Evolutionary conservation across 257 asterid genomes (phyloP).

Genomic region (Nicotiana tomentosiformis): DNA sequence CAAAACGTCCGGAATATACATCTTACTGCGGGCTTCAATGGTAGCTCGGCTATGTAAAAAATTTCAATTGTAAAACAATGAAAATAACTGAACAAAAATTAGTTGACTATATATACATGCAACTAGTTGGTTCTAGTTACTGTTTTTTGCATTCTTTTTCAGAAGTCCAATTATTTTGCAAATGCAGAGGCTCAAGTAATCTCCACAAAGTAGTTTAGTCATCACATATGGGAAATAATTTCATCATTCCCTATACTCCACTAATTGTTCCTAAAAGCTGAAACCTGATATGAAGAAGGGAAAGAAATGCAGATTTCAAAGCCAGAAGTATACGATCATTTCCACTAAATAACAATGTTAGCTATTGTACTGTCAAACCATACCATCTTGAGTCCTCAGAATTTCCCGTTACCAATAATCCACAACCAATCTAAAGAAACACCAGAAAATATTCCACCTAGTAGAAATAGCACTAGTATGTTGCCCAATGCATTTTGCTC

Average conservation of each 20-base stretch:
- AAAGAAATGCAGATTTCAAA: neutral
- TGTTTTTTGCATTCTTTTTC: too few species aligned
- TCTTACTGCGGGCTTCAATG: too few species aligned
- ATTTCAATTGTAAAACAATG: too few species aligned
- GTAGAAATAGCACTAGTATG: slow-evolving; percentile 60
- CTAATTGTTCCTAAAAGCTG: neutral
- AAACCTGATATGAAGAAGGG: neutral
- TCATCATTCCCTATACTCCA: neutral
- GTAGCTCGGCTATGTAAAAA: too few species aligned
- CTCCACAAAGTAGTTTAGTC: neutral
- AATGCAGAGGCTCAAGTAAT: too few species aligned
- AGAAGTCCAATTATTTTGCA: too few species aligned
- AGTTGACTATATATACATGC: too few species aligned
- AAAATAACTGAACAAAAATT: too few species aligned
- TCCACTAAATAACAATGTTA: neutral
- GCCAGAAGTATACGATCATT: neutral
- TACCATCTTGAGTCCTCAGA: slow-evolving; percentile 20
- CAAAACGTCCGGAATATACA: too few species aligned
- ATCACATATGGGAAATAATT: neutral
- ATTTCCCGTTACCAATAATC: slow-evolving; percentile 55
- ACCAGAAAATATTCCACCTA: slow-evolving; percentile 61
- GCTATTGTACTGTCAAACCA: neutral
- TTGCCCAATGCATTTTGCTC: slow-evolving; percentile 93
- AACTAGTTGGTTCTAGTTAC: too few species aligned
- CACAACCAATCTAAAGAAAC: slow-evolving; percentile 81